Conservation (phyloP, 164 flowering plant species). For the Dillenia turbinata region DNA sequence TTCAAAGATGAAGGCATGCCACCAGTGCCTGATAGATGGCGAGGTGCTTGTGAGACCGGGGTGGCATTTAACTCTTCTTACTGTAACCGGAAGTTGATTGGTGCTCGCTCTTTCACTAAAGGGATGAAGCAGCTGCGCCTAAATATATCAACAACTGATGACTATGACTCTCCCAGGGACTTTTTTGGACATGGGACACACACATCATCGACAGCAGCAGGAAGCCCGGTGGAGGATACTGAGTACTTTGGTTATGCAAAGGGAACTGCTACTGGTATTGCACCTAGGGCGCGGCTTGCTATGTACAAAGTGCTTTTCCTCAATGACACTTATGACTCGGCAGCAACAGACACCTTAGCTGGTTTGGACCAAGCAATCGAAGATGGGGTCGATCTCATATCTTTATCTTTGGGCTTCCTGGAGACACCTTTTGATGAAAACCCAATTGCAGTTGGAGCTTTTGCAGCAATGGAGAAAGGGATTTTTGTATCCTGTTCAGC, state of each 20-base stretch:
- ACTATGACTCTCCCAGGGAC: constrained; percentile 1
- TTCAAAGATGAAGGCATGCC: constrained; percentile 17
- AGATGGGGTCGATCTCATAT: constrained; percentile 20
- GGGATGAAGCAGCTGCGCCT: constrained; percentile 4
- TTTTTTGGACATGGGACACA: background rate
- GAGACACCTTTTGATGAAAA: background rate
- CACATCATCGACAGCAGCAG: background rate
- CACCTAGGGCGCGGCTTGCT: constrained; percentile 11
- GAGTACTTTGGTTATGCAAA: background rate
- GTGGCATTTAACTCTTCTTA: constrained; percentile 5
- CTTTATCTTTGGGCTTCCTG: constrained; percentile 13
- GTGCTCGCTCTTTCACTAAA: background rate
- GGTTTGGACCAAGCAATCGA: constrained; percentile 20
- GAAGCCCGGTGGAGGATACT: background rate
- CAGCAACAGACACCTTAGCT: constrained; percentile 8
- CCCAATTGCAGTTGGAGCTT: constrained; percentile 12
- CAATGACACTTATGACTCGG: background rate
- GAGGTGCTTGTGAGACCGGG: constrained; percentile 2
- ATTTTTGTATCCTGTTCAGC: constrained; percentile 22
- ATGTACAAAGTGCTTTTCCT: constrained; percentile 12
- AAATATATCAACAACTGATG: background rate
- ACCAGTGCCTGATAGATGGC: constrained; percentile 10
- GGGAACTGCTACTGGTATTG: background rate
- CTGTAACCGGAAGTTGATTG: background rate
- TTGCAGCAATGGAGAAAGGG: constrained; percentile 21